Conservation (phyloP, 2,329 filamentous ascomycete genomes). For the Diaporthe humulicola region DNA sequence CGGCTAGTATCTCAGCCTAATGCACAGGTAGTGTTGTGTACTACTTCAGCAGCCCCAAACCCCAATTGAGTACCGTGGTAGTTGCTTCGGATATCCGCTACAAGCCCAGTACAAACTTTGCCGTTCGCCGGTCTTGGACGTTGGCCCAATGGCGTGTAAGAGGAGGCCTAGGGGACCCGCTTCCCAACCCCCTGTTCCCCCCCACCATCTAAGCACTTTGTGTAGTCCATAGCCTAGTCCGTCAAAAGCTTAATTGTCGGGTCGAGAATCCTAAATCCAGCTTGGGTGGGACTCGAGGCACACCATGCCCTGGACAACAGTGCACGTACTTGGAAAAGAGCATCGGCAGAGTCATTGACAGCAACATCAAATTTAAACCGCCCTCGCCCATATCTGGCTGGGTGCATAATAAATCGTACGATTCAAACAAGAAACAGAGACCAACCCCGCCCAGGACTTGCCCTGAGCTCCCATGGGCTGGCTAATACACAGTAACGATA, state of each 20-base stretch:
- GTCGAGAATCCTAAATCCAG: neutral
- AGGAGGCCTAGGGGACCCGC: neutral
- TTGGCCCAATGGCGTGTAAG: conserved; percentile 23
- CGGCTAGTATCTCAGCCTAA: neutral
- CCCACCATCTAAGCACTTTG: neutral
- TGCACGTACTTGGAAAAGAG: neutral
- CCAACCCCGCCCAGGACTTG: neutral
- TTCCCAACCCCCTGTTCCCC: conserved; percentile 1
- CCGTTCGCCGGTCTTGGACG: neutral
- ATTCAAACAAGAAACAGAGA: neutral
- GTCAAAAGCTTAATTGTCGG: conserved; percentile 27
- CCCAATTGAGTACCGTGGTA: neutral
- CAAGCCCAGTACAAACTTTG: neutral
- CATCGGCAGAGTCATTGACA: conserved; percentile 23
- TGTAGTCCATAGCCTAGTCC: neutral
- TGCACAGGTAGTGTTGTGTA: neutral
- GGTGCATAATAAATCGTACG: neutral
- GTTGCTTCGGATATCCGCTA: neutral
- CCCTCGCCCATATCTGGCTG: neutral
- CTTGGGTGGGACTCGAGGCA: neutral
- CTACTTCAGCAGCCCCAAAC: neutral
- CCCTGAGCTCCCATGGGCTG: neutral
- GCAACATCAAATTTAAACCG: neutral
- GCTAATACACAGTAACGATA: neutral
- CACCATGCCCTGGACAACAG: neutral